Percentiles rank a stretch among this genome's conserved stretches.
Conservation (phyloP, 1,284 basidiomycete species). For the Apiotrichum gracile region DNA sequence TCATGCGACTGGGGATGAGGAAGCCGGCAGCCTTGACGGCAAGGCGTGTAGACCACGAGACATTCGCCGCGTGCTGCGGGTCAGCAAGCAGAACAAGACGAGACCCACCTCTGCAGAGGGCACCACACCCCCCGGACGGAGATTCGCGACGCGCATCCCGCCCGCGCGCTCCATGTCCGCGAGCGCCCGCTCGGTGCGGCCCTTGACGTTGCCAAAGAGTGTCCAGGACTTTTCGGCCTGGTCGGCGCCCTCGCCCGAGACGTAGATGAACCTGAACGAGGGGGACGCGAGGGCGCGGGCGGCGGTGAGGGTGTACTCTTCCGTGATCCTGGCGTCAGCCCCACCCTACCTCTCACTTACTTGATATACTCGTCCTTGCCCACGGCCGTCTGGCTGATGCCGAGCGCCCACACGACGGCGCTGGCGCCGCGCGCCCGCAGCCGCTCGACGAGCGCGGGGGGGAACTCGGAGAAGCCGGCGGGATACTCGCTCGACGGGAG, state of each 20-base stretch:
- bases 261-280: slow-evolving; percentile 29
- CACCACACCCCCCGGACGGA: too few species aligned
- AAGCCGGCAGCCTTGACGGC: too few species aligned
- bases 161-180: slow-evolving; percentile 2
- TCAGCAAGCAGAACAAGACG: too few species aligned
- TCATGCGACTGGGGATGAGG: too few species aligned
- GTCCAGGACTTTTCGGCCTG: slow-evolving; percentile 16
- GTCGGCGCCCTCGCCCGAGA: slow-evolving; percentile 24
- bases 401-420: slow-evolving; percentile 26
- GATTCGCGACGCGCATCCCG: slow-evolving; percentile 9
- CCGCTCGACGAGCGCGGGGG: too few species aligned
- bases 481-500: slow-evolving; percentile 17
- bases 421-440: background rate
- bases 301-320: slow-evolving; percentile 22
- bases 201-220: slow-evolving; percentile 23
- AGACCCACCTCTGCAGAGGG: too few species aligned
- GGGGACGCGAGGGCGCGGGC: slow-evolving; percentile 20
- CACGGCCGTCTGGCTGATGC: slow-evolving; percentile 15
- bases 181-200: slow-evolving; percentile 23
- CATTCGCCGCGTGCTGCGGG: too few species aligned
- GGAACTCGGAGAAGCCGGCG: too few species aligned
- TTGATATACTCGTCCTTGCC: background rate
- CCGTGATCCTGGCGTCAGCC: slow-evolving; percentile 22
- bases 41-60: too few species aligned
- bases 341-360: slow-evolving; percentile 5